A percentile compares a stretch with the other conserved stretches of the same genome.
Conservation (phyloP, 768 basidiomycete species). For the Leccinum subtestaceum region DNA sequence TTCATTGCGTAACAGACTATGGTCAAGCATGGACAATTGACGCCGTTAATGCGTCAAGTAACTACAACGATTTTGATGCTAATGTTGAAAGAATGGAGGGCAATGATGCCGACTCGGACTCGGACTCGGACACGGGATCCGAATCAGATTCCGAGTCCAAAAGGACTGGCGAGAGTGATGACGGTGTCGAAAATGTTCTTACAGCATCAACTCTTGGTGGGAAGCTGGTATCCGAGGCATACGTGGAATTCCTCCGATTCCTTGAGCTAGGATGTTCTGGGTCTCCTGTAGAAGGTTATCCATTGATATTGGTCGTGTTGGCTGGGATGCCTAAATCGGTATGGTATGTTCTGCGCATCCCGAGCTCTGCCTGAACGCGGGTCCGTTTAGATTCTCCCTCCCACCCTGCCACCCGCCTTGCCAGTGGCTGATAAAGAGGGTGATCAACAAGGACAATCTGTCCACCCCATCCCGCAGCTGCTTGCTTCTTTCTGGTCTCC, state of each 20-base stretch:
- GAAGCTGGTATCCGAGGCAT: constrained; percentile 42
- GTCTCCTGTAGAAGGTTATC: constrained; percentile 77
- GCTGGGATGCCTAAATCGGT: constrained; percentile 76
- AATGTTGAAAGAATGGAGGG: constrained; percentile 18
- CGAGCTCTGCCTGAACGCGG: neutral
- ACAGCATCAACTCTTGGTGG: neutral
- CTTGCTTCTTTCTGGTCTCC: constrained; percentile 85
- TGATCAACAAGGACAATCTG: neutral
- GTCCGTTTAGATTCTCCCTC: constrained; percentile 19
- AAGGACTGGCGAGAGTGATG: constrained; percentile 34
- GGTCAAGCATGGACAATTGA: constrained; percentile 58
- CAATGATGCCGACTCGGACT: constrained; percentile 38
- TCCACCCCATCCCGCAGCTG: constrained; percentile 44
- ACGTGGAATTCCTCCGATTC: constrained; percentile 74
- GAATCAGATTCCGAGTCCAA: constrained; percentile 14
- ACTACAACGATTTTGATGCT: constrained; percentile 31
- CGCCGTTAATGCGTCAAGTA: constrained; percentile 8
- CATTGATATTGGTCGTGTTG: constrained; percentile 72
- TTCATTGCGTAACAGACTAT: constrained; percentile 44
- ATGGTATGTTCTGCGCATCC: constrained; percentile 22
- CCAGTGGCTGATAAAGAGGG: neutral
- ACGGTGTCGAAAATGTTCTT: constrained; percentile 30
- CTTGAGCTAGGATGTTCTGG: constrained; percentile 78
- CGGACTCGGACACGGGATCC: constrained; percentile 29
- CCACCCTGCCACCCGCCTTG: constrained; percentile 11